Conservation (phyloP, 208 protist species). For the Phytomonas sp. region DNA sequence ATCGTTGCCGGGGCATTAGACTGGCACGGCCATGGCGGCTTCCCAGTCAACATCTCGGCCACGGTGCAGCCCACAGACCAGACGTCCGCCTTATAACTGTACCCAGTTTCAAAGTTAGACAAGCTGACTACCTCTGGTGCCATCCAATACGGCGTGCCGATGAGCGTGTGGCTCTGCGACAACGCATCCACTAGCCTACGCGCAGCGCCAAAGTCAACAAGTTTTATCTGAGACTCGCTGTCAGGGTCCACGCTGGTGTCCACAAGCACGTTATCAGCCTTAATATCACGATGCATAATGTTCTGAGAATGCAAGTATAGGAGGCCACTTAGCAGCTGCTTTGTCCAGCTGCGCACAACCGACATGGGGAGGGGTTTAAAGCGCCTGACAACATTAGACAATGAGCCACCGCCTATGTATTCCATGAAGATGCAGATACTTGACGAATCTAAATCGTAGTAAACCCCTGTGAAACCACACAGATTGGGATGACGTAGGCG, state of each 20-base stretch:
- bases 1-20: conserved; percentile 78
- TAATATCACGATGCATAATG: conserved; percentile 90
- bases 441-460: conserved; percentile 42
- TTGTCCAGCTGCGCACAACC: conserved; percentile 85
- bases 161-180: conserved; percentile 81
- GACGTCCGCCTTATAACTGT: conserved; percentile 91
- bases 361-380: conserved; percentile 75
- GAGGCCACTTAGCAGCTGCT: conserved; percentile 79
- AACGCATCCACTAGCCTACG: conserved; percentile 74
- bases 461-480: conserved; percentile 85
- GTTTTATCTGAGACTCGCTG: conserved; percentile 73
- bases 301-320: conserved; percentile 86
- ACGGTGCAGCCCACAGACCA: conserved; percentile 91
- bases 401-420: conserved; percentile 87
- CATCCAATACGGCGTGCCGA: conserved; percentile 93
- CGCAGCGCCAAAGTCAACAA: conserved; percentile 88
- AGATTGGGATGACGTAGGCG: conserved; percentile 85
- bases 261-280: conserved; percentile 88
- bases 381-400: conserved; percentile 75
- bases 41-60: conserved; percentile 89
- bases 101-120: conserved; percentile 32
- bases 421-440: conserved; percentile 91
- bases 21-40: conserved; percentile 81
- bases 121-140: conserved; percentile 80
- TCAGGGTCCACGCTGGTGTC: conserved; percentile 56